Percentiles rank a stretch among this genome's conserved stretches.
Evolutionary conservation across 257 asterid genomes (phyloP).

Genomic region (Cynanchum wilfordii): DNA sequence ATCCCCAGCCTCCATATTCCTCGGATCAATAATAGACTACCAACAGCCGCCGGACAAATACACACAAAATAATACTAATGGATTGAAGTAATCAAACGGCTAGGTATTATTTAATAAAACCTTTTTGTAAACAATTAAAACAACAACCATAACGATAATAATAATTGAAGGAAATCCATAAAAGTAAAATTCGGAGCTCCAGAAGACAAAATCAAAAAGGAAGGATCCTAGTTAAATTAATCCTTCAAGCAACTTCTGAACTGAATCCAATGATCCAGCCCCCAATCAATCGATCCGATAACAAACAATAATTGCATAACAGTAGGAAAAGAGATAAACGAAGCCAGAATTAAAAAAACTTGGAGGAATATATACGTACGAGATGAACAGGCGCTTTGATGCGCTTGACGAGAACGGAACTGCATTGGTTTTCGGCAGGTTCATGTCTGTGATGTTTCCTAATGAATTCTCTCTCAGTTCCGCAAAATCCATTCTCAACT

Average conservation of each 20-base stretch:
- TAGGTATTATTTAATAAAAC: too few relatives aligned
- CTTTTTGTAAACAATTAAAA: neutral
- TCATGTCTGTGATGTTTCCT: slow-evolving; percentile 56
- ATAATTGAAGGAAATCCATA: neutral
- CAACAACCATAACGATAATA: neutral
- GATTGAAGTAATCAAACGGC: neutral
- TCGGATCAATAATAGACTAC: neutral
- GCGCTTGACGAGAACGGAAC: slow-evolving; percentile 57
- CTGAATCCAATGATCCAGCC: slow-evolving; percentile 9
- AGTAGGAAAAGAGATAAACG: neutral
- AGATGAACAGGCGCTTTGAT: slow-evolving; percentile 70
- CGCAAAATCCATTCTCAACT: slow-evolving; percentile 39
- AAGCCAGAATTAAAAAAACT: neutral
- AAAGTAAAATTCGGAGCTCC: neutral
- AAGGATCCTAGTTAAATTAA: slow-evolving; percentile 9
- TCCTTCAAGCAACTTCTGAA: slow-evolving; percentile 10
- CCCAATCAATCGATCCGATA: slow-evolving; percentile 4
- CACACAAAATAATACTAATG: neutral
- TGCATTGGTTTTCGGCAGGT: slow-evolving; percentile 57
- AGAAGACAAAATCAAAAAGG: neutral
- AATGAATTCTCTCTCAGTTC: slow-evolving; percentile 40
- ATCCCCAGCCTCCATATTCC: neutral
- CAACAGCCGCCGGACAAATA: neutral
- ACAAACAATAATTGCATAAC: neutral
- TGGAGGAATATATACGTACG: slow-evolving; percentile 26